Percentiles rank a stretch among this genome's conserved stretches.
Conservation (phyloP, 2,329 filamentous ascomycete genomes). For the Pyricularia sp. region DNA sequence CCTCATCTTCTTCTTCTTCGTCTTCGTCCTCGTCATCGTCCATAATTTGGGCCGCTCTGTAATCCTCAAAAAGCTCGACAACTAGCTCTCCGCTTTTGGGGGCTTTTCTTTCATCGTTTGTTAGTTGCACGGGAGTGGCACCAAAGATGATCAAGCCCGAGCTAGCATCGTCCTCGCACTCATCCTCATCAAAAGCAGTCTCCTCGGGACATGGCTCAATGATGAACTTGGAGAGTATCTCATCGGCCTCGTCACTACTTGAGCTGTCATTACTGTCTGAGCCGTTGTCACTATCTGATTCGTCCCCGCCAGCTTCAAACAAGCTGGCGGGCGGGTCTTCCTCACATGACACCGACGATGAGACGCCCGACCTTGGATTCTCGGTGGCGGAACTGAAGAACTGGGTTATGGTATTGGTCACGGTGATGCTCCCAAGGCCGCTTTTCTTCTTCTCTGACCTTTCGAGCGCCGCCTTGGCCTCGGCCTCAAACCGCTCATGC, state of each 20-base stretch:
- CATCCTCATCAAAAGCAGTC: too few relatives aligned
- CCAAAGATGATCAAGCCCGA: not conserved
- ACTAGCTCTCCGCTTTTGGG: not conserved
- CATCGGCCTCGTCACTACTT: not conserved
- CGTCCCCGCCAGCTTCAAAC: not conserved
- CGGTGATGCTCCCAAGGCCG: not conserved
- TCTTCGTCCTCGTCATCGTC: not conserved
- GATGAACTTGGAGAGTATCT: not conserved
- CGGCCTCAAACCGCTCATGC: not conserved
- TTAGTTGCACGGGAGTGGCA: not conserved
- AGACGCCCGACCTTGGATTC: not conserved
- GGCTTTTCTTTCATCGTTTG: not conserved
- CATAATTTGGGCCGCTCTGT: not conserved
- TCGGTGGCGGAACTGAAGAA: not conserved
- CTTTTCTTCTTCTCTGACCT: not conserved
- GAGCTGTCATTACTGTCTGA: not conserved
- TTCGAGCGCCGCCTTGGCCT: not conserved
- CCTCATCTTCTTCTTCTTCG: not conserved
- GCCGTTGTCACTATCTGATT: not conserved
- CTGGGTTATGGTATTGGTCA: not conserved
- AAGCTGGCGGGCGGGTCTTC: not conserved
- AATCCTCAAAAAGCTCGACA: not conserved
- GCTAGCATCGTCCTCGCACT: not conserved
- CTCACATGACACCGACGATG: not conserved
- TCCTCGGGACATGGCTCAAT: not conserved